Base-by-base conservation (phyloP, 2,329 filamentous ascomycete species). In the Cordyceps cateniannulata region DNA sequence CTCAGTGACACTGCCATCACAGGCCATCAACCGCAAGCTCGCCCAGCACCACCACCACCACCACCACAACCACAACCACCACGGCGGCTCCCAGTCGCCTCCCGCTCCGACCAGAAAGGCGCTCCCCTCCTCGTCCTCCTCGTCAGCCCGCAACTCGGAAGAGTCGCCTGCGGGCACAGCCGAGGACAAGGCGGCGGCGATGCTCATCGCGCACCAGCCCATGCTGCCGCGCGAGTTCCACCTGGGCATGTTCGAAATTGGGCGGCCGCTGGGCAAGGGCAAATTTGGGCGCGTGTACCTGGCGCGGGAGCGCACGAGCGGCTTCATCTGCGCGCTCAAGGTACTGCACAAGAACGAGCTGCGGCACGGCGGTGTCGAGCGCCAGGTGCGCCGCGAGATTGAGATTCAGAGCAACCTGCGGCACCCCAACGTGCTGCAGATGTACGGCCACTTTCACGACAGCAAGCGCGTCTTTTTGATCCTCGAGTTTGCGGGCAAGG, bases 231-330 rank as follows among this genome's bases (percentile, higher is more conserved):
- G 85, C 67, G 75, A 91, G 66, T 93, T 93, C 75, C 91, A 96
- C 71, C 84, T 96, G 4, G 90, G 91, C 75, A 96, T 96, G 90
- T 96, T 96, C 72, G 92, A 96, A 73, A 96, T 96, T 65, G 90
- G 90, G 44, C 89, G 91, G 66, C 90, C 90, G 1, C 79, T 96
- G 3, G 90, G 90, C 58, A 95, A 95, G 76, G 90, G 90, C 65
- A 96, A 95, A 72, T 96, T 95, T 69, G 90, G 90, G 1, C 84
- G 90, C 50, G 91, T 96, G 3, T 96, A 96, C 71, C 84, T 96
- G 29, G 90, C 90, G 53, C 88, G 90, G 60, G 90, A 95, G 75
- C 85, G 89, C 62, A 85, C 81, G 49, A 89, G 85, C 27, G 88
- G 88, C 64, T 96, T 93, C 75, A 88, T 96, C 65, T 96, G 90